Percentiles rank a stretch among this genome's conserved stretches.
Conservation (phyloP, 2,329 filamentous ascomycete species). For the Talaromyces sp. region DNA sequence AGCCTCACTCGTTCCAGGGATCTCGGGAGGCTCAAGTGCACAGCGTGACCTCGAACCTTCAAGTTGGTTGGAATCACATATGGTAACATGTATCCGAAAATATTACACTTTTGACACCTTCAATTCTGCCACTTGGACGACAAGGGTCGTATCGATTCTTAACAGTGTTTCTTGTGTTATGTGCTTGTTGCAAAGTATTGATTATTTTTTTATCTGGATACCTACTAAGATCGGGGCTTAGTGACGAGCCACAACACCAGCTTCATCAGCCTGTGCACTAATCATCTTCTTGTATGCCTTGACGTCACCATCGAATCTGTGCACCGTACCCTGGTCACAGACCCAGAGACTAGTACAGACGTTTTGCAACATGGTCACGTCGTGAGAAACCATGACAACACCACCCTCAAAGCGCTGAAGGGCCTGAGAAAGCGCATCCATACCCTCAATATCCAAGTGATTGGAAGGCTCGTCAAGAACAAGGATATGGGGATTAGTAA, state of each 20-base stretch:
- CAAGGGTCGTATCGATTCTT: no score
- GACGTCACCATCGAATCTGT: conserved; percentile 94
- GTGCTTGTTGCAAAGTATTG: no score
- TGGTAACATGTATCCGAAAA: no score
- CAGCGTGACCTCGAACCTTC: no score
- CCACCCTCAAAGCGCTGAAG: conserved; percentile 87
- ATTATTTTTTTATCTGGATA: conserved; percentile 1
- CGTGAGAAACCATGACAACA: conserved; percentile 98
- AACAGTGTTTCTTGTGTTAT: no score
- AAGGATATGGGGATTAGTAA: conserved; percentile 94
- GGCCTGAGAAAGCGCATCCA: conserved; percentile 90
- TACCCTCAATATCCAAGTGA: conserved; percentile 97
- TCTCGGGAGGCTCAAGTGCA: no score
- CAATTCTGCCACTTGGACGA: no score
- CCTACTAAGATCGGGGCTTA: conserved; percentile 18
- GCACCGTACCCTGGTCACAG: conserved; percentile 88
- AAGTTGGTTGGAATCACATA: no score
- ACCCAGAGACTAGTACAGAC: conserved; percentile 97
- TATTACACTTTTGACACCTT: no score
- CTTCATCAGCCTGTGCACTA: conserved; percentile 80
- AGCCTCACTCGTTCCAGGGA: no score
- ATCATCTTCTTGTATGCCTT: conserved; percentile 98
- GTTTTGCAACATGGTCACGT: conserved; percentile 96
- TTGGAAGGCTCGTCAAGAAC: conserved; percentile 98
- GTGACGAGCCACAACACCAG: conserved; percentile 67